These are phyloP conservation scores for Eimeria mitis DNA, from an alignment of 169 alveolate species.

Conservation along the genomic window DNA sequence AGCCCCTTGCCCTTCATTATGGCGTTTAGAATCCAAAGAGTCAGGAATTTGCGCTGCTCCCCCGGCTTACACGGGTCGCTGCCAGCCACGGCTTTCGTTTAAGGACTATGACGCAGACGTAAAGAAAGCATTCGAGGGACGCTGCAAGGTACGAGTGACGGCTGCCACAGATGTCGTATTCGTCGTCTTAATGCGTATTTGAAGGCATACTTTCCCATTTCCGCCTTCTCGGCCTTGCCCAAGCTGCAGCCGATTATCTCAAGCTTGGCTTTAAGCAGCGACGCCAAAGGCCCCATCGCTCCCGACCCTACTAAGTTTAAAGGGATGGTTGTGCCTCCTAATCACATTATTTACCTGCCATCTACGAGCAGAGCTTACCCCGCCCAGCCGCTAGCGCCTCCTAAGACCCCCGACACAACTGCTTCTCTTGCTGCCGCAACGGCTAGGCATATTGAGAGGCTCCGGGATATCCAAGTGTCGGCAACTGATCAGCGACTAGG, in stretches of 20 bases:
- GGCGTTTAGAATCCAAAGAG: constrained; percentile 70
- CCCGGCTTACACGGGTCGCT: constrained; percentile 55
- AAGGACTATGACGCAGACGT: constrained; percentile 37
- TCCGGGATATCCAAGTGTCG: constrained; percentile 12
- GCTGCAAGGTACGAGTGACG: constrained; percentile 66
- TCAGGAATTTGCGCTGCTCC: constrained; percentile 73
- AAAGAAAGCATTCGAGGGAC: constrained; percentile 73
- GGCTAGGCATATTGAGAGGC: constrained; percentile 26
- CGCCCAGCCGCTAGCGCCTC: constrained; percentile 31
- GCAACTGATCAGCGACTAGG: constrained; percentile 26
- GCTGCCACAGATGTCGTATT: background rate
- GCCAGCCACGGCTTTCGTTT: constrained; percentile 70
- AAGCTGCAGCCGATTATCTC: constrained; percentile 30
- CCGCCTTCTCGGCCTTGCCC: constrained; percentile 38
- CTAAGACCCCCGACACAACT: constrained; percentile 18
- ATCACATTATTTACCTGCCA: constrained; percentile 67
- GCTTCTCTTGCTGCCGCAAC: constrained; percentile 71
- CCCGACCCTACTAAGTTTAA: constrained; percentile 36
- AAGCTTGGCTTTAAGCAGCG: background rate
- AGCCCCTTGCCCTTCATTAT: constrained; percentile 70
- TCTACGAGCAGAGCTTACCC: constrained; percentile 8
- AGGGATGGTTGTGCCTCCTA: constrained; percentile 66
- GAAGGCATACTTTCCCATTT: constrained; percentile 75
- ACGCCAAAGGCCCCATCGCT: constrained; percentile 69
- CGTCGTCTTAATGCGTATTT: background rate